Evolutionary conservation across 495 filamentous ascomycete genomes (phyloP), one percentile per base, ranked within the genome.

Genomic region (Neurospora sp.): DNA sequence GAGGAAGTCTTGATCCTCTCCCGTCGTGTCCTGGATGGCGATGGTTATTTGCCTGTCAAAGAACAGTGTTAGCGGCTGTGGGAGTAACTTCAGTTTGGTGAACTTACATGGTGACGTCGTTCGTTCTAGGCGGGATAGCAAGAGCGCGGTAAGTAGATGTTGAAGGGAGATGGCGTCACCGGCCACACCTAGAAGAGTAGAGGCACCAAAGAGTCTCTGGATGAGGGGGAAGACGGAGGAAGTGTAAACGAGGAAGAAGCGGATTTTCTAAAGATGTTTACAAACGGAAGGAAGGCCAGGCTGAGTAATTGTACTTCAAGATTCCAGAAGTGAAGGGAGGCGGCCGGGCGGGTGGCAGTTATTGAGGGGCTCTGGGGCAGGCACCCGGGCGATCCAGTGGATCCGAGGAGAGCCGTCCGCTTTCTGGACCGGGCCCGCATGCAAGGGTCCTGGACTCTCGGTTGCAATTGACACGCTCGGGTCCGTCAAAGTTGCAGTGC

Each of bases 1-100:
- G 76, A 97, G 86, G 76, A 97, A 88, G 78, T 95, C 92, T 77
- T 90, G 87, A 77, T 96, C 93, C 72, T 83, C 82, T 75, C 83
- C 83, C 73, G 85, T 79, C 85, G 88, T 84, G 85, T 91, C 84
- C 86, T 92, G 92, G 77, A 97, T 92, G 77, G 88, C 92, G 77
- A 99, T 90, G 72, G 94, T 97, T 85, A 97, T 91, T 79, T 88
- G 93, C 91, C 91, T 94, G 70, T 62, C 2, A 31, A 23, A 31
- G 12, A 62, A 12, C 7, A 12, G 14, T 6, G 12, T 62, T 62
- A 62, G 23, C 12, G 14, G 12, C 54, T 62, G 11, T 62, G 23
- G 20, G 14, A 31, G 12, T 62, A 1, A 9, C 12, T 62, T 62
- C 1, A 3, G 20, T 62, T 23, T 16, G 23, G 54, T 62, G 12